A percentile compares a stretch with the other conserved stretches of the same genome.
These are phyloP conservation scores for barrel medic (Medicago truncatula) DNA, from an alignment of 306 rosid genomes.

Conservation along the genomic window DNA sequence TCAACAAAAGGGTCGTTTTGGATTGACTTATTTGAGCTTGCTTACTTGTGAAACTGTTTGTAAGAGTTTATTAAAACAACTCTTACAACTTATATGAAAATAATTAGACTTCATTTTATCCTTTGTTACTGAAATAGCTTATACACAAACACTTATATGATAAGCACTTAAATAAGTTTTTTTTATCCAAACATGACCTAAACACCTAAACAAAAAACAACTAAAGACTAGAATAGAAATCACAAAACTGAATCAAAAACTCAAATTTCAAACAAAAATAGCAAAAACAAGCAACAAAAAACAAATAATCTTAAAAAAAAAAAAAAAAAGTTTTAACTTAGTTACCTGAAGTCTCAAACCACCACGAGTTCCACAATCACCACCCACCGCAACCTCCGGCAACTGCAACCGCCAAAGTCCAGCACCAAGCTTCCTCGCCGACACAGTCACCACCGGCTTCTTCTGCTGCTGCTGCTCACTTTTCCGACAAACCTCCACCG, in stretches of 20 bases:
- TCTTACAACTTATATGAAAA: neutral
- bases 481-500: conserved; percentile 43
- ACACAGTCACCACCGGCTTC: conserved; percentile 38
- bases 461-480: conserved; percentile 7
- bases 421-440: conserved; percentile 91
- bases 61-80: neutral
- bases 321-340: neutral
- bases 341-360: conserved; percentile 59
- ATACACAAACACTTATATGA: neutral
- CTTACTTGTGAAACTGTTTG: too few relatives aligned
- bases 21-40: neutral
- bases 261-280: conserved; percentile 27
- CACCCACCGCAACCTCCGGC: conserved; percentile 54
- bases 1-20: neutral
- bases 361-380: conserved; percentile 38
- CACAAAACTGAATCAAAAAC: conserved; percentile 40
- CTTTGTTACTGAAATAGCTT: neutral
- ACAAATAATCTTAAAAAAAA: conserved; percentile 2
- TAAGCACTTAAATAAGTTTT: neutral
- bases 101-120: too few relatives aligned
- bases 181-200: neutral
- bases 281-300: conserved; percentile 24
- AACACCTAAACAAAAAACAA: conserved; percentile 13
- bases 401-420: conserved; percentile 82
- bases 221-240: neutral